phyloP scores from a whole-genome alignment of 805 yeast genomes.

The Saitoella complicata region DNA sequence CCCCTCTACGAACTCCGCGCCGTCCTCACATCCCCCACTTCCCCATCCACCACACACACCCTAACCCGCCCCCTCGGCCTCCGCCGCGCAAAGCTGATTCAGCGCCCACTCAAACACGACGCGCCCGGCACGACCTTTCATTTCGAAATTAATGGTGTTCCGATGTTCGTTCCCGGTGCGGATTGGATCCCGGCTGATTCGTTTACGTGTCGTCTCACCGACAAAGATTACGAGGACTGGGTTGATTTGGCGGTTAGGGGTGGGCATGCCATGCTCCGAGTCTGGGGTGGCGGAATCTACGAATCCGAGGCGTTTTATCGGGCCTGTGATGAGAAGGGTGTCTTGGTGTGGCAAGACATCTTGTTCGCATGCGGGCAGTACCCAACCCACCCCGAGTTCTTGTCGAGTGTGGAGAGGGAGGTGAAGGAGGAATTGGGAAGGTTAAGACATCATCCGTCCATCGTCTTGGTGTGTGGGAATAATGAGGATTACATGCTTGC shows the following conservation, averaged over 20 bases:
- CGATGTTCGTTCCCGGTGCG: conserved; percentile 27
- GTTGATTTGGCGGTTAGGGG: conserved; percentile 24
- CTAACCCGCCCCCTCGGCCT: conserved; percentile 23
- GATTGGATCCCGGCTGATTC: conserved; percentile 37
- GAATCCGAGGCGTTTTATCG: conserved; percentile 29
- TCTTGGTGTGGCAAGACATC: conserved; percentile 40
- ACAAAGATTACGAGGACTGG: conserved; percentile 26
- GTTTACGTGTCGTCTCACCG: conserved; percentile 21
- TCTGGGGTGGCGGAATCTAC: conserved; percentile 37
- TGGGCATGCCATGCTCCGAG: conserved; percentile 30
- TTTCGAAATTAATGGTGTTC: conserved; percentile 27
- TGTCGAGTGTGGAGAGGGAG: conserved; percentile 24
- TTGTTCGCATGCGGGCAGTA: conserved; percentile 44
- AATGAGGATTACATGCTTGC: conserved; percentile 34
- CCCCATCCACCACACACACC: no score
- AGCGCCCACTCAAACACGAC: conserved; percentile 19
- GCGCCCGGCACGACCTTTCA: conserved; percentile 28
- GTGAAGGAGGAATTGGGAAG: conserved; percentile 26
- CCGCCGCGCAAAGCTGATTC: conserved; percentile 28
- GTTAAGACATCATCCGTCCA: conserved; percentile 27
- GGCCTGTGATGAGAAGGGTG: conserved; percentile 29
- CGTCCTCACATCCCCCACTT: not conserved
- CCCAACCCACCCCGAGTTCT: conserved; percentile 28
- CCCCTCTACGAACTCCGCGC: conserved; percentile 19
- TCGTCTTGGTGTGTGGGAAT: conserved; percentile 30